Base-by-base conservation (phyloP, 345 rosid genomes). In the Salix brachista region DNA sequence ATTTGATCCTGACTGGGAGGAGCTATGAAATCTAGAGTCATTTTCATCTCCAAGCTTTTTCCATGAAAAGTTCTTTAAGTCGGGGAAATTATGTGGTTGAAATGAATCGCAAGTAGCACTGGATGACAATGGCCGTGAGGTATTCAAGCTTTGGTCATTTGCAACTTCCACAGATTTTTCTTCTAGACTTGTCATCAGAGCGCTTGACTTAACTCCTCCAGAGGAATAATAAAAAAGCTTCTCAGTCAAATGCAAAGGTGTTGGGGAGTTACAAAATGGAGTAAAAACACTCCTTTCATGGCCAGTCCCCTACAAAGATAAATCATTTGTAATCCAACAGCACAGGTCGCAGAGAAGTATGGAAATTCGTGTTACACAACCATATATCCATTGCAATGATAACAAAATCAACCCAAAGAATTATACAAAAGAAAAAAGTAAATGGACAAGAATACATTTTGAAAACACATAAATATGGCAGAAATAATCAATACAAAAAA, bases 301-400 rank as follows among this genome's bases (percentile, higher is more conserved):
- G 75, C 84, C 84, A 80, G 80, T 86, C 54, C 79, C 85, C 93
- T 91, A 70, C 72, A 67, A 77, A 74, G 21, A 78, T 67, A 42
- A 74, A 71, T 26, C 23, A 19, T n/a, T 75, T 26, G 64, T 36
- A 26, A 78, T 58, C 78, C 44, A 58, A 71, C 64, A 67, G 39
- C 44, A 32, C 14, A 69, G 66, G 36, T 9, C 70, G 44, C 14
- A 65, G n/a, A 28, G 18, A 65, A 25, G 28, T 56, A 50, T 14
- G 52, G 48, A 54, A 75, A 72, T 58, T 58, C 62, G 19, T 19
- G 62, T 8, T 8, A 3, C 65, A 60, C 4, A 60, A 23, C 25
- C 30, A 60, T 60, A 60, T 8, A 60, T 1, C 65, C 11, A 60
- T 60, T 60, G 21, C 28, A 13, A 46, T 46, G 18, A 46, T 14